A percentile compares a stretch with the other conserved stretches of the same genome.
phyloP scores from a whole-genome alignment of 345 rosid species.

The Pistacia integerrima region DNA sequence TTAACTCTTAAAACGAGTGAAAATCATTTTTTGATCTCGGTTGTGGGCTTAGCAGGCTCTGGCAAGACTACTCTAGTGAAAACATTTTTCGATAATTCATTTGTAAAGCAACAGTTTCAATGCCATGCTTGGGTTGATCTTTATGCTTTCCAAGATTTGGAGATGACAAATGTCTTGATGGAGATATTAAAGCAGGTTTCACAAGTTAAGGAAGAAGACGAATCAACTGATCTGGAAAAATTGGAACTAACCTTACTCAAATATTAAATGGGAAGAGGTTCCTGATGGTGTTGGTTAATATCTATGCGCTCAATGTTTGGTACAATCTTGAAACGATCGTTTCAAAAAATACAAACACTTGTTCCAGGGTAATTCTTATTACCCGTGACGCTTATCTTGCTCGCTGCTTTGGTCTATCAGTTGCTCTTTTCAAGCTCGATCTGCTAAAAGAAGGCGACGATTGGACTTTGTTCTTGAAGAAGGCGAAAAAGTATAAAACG shows the following conservation, averaged over 20 bases:
- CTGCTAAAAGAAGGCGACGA: not conserved
- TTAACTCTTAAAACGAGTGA: not conserved
- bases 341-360: not conserved
- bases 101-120: not conserved
- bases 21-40: conserved; percentile 14
- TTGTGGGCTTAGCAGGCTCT: conserved; percentile 35
- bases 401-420: not conserved
- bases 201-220: not conserved
- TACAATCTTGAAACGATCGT: not conserved
- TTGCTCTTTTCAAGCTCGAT: not conserved
- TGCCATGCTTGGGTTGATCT: conserved; percentile 28
- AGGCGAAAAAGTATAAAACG: not conserved
- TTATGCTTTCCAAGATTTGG: conserved; percentile 19
- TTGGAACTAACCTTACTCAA: not conserved
- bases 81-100: not conserved
- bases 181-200: conserved; percentile 12
- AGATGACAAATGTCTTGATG: conserved; percentile 16
- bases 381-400: not conserved
- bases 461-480: not conserved
- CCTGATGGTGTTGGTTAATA: not conserved
- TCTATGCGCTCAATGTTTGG: not conserved
- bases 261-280: not conserved
- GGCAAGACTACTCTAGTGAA: conserved; percentile 41
- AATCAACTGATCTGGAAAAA: not conserved
- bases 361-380: conserved; percentile 2